These are phyloP conservation scores for Globisporangium nagaii DNA, from an alignment of 352 stramenopile species.

Conservation along the genomic window DNA sequence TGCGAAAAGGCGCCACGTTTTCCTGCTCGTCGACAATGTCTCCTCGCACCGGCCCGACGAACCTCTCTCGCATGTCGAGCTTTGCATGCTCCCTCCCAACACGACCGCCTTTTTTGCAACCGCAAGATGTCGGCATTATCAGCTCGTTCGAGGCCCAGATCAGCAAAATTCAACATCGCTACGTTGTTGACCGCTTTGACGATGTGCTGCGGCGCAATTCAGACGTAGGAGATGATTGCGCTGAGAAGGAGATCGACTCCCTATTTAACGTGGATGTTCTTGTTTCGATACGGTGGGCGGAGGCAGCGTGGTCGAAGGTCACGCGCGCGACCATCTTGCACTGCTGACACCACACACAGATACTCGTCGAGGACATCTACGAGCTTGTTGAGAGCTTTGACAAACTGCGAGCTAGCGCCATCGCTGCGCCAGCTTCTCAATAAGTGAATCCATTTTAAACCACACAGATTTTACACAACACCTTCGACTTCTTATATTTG, in stretches of 20 bases:
- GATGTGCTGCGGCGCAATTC: too few species aligned
- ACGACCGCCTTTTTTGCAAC: background rate
- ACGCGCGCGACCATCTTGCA: background rate
- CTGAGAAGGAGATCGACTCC: background rate
- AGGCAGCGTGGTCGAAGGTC: too few species aligned
- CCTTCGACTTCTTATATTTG: background rate
- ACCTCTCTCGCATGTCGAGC: background rate
- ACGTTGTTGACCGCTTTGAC: too few species aligned
- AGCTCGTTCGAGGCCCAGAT: too few species aligned
- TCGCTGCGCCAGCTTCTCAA: background rate
- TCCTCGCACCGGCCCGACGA: too few species aligned
- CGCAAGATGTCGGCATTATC: background rate
- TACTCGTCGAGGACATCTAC: slow-evolving; percentile 5
- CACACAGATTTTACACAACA: background rate
- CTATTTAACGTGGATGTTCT: background rate
- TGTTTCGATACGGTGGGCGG: background rate
- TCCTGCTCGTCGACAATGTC: too few species aligned
- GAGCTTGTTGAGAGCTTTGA: background rate
- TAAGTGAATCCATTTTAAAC: background rate
- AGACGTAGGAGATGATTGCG: too few species aligned
- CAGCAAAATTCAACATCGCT: too few species aligned
- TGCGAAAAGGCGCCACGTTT: too few species aligned
- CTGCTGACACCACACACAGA: slow-evolving; percentile 3
- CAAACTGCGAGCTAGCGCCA: background rate
- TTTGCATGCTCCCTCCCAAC: background rate